Conservation (phyloP, 2,329 filamentous ascomycete genomes). For the Talaromyces funiculosus region DNA sequence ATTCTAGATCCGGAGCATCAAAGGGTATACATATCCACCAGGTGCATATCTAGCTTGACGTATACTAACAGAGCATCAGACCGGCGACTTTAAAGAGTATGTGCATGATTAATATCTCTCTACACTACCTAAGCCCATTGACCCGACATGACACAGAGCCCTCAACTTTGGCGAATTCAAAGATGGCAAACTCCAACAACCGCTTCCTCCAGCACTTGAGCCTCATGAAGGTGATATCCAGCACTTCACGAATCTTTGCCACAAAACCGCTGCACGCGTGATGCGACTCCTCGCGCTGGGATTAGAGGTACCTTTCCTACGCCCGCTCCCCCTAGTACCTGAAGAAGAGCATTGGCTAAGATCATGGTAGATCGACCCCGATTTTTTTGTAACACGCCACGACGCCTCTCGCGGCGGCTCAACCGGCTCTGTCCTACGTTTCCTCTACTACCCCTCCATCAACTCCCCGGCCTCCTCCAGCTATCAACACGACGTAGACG, state of each 20-base stretch:
- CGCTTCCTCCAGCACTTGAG: conserved; percentile 61
- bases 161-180: conserved; percentile 86
- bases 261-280: conserved; percentile 65
- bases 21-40: conserved; percentile 50
- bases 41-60: neutral
- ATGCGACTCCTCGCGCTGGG: conserved; percentile 73
- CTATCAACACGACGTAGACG: conserved; percentile 52
- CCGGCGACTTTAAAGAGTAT: conserved; percentile 84
- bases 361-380: conserved; percentile 34
- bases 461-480: conserved; percentile 37
- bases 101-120: neutral
- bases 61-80: conserved; percentile 39
- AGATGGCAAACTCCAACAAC: conserved; percentile 65
- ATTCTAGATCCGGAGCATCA: conserved; percentile 80
- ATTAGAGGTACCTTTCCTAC: conserved; percentile 52
- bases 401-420: conserved; percentile 45
- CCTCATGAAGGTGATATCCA: conserved; percentile 56
- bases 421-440: conserved; percentile 58
- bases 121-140: neutral
- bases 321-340: too few relatives aligned
- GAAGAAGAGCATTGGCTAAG: neutral
- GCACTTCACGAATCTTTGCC: conserved; percentile 65
- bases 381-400: conserved; percentile 60
- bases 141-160: conserved; percentile 58
- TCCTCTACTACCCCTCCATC: conserved; percentile 66